Conservation (phyloP, 768 basidiomycete genomes). For the Imleria badia region DNA sequence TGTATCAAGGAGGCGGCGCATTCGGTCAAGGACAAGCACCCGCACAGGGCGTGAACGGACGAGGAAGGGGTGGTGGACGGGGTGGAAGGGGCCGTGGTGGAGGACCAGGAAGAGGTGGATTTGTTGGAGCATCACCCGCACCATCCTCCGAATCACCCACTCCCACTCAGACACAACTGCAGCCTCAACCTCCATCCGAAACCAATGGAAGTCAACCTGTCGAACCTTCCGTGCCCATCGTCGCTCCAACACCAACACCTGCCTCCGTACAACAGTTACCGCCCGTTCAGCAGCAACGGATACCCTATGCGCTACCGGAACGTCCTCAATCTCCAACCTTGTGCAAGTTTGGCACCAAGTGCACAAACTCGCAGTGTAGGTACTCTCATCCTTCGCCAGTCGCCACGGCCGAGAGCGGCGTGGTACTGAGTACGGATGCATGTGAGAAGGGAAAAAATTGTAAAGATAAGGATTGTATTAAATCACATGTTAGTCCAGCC, state of each 20-base stretch:
- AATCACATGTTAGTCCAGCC: constrained; percentile 89
- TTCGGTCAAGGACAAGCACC: constrained; percentile 22
- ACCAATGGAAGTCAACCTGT: background rate
- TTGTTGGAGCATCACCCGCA: constrained; percentile 24
- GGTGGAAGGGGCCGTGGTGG: constrained; percentile 47
- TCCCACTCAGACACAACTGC: constrained; percentile 20
- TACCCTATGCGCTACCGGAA: constrained; percentile 62
- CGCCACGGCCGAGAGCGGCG: constrained; percentile 90
- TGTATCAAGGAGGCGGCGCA: constrained; percentile 37
- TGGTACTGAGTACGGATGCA: constrained; percentile 91
- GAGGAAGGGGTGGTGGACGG: constrained; percentile 47
- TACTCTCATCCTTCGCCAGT: constrained; percentile 98
- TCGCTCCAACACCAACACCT: constrained; percentile 26
- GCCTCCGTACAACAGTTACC: constrained; percentile 22
- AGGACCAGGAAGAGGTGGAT: constrained; percentile 45
- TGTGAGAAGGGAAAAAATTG: constrained; percentile 90
- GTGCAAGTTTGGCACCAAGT: constrained; percentile 92
- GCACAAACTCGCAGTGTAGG: constrained; percentile 84
- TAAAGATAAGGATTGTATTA: constrained; percentile 91
- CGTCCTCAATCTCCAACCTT: constrained; percentile 85
- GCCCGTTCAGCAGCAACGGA: constrained; percentile 30
- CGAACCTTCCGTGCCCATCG: constrained; percentile 18
- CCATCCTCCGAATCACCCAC: constrained; percentile 20
- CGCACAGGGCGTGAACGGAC: constrained; percentile 29
- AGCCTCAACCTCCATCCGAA: constrained; percentile 20